Percentiles rank a stretch among this genome's conserved stretches.
phyloP scores from a whole-genome alignment of 352 stramenopile genomes.

The Pythium plurisporium region DNA sequence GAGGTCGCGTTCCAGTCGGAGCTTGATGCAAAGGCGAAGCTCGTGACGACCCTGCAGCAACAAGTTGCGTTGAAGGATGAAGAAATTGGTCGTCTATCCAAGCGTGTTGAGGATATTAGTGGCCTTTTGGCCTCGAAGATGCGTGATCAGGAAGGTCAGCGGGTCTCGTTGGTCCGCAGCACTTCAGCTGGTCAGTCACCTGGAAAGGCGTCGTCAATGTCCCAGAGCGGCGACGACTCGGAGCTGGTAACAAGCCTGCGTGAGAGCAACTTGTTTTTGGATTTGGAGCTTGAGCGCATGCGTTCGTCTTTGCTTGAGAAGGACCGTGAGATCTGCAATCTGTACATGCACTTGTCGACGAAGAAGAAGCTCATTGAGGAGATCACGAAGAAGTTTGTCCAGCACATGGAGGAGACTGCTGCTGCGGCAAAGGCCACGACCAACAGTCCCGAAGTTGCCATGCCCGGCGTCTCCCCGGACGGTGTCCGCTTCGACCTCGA shows the following conservation, averaged over 20 bases:
- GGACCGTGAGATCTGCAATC: slow-evolving; percentile 74
- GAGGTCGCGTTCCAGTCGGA: slow-evolving; percentile 42
- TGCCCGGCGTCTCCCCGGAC: slow-evolving; percentile 13
- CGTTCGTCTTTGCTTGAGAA: slow-evolving; percentile 57
- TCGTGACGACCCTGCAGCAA: slow-evolving; percentile 34
- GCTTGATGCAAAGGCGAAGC: slow-evolving; percentile 28
- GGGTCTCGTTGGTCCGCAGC: neutral
- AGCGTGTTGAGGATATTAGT: slow-evolving; percentile 31
- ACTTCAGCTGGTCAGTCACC: neutral
- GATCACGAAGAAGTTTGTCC: slow-evolving; percentile 54
- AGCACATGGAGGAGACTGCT: slow-evolving; percentile 46
- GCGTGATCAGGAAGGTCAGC: slow-evolving; percentile 7
- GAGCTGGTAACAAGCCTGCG: slow-evolving; percentile 26
- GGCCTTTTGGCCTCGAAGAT: slow-evolving; percentile 25
- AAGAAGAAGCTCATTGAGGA: slow-evolving; percentile 80
- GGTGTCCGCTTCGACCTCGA: slow-evolving; percentile 54
- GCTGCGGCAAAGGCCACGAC: slow-evolving; percentile 17
- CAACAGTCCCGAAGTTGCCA: neutral
- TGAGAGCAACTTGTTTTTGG: slow-evolving; percentile 28
- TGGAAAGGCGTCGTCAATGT: neutral
- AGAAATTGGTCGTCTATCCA: slow-evolving; percentile 39
- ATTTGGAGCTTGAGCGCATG: slow-evolving; percentile 47
- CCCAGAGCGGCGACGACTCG: neutral
- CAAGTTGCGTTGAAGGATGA: slow-evolving; percentile 41
- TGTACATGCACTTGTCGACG: slow-evolving; percentile 75